Percentiles rank a stretch among this genome's conserved stretches.
phyloP scores from a whole-genome alignment of 805 yeast genomes.

The Ogataea methylovora region DNA sequence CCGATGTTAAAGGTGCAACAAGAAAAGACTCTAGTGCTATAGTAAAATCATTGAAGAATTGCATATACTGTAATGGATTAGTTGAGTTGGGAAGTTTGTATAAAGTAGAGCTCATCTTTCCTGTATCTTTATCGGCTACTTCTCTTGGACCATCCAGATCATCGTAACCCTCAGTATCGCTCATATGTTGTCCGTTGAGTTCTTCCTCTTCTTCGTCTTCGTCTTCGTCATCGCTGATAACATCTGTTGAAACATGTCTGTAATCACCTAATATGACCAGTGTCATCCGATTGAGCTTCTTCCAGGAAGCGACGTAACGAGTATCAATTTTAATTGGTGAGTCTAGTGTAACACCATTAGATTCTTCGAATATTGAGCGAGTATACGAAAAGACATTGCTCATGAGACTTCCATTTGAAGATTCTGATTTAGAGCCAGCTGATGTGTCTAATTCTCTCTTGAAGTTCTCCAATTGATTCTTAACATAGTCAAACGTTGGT shows the following conservation, averaged over 20 bases:
- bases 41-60: conserved; percentile 32
- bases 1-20: conserved; percentile 41
- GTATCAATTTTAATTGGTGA: conserved; percentile 22
- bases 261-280: conserved; percentile 12
- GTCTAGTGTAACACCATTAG: conserved; percentile 16
- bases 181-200: conserved; percentile 4
- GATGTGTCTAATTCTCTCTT: conserved; percentile 5
- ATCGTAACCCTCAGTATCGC: conserved; percentile 2
- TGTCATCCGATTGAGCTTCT: conserved; percentile 10
- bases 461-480: conserved; percentile 11
- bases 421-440: not conserved
- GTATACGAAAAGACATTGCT: not conserved
- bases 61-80: conserved; percentile 38
- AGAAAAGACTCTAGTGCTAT: conserved; percentile 35
- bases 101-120: too few relatives aligned
- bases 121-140: conserved; percentile 2
- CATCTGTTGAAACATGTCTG: conserved; percentile 13
- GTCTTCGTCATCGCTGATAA: conserved; percentile 23
- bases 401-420: not conserved
- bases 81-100: conserved; percentile 3
- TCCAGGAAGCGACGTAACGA: conserved; percentile 24
- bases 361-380: conserved; percentile 11
- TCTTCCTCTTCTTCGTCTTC: conserved; percentile 5
- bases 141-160: conserved; percentile 2
- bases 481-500: conserved; percentile 21